Evolutionary conservation across 2,329 filamentous ascomycete species (phyloP).

Genomic region (Grosmannia serpens): DNA sequence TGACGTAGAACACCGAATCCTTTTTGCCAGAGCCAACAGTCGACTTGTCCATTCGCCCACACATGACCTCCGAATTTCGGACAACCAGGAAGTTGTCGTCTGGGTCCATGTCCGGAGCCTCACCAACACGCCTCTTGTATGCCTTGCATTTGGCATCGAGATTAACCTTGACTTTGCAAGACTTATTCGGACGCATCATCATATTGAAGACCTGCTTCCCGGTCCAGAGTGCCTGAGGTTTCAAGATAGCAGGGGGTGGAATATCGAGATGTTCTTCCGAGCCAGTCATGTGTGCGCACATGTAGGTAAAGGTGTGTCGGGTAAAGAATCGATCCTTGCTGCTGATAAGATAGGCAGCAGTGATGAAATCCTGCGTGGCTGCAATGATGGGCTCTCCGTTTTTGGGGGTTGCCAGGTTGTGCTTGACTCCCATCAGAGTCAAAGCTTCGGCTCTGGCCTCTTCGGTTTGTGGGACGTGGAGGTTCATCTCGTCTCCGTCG

Average conservation of each 20-base stretch:
- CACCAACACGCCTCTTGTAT: conserved; percentile 51
- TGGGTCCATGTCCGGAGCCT: conserved; percentile 60
- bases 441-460: conserved; percentile 92
- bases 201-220: conserved; percentile 91
- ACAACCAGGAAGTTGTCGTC: conserved; percentile 89
- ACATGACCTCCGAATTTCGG: conserved; percentile 95
- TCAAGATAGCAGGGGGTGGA: conserved; percentile 75
- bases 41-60: conserved; percentile 93
- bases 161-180: conserved; percentile 76
- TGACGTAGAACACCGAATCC: conserved; percentile 93
- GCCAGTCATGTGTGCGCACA: conserved; percentile 82
- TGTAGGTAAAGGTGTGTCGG: conserved; percentile 74
- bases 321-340: conserved; percentile 91
- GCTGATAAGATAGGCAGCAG: conserved; percentile 80
- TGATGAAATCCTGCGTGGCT: conserved; percentile 99
- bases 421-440: conserved; percentile 93
- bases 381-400: conserved; percentile 97
- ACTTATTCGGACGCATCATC: conserved; percentile 69
- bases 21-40: conserved; percentile 97
- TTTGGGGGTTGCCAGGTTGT: conserved; percentile 91
- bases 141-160: conserved; percentile 86
- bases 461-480: conserved; percentile 95
- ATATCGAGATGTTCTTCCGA: conserved; percentile 67
- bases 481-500: conserved; percentile 97
- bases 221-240: conserved; percentile 82